Base-by-base conservation (phyloP, 2,329 filamentous ascomycete species). In the Cytospora schulzeri region DNA sequence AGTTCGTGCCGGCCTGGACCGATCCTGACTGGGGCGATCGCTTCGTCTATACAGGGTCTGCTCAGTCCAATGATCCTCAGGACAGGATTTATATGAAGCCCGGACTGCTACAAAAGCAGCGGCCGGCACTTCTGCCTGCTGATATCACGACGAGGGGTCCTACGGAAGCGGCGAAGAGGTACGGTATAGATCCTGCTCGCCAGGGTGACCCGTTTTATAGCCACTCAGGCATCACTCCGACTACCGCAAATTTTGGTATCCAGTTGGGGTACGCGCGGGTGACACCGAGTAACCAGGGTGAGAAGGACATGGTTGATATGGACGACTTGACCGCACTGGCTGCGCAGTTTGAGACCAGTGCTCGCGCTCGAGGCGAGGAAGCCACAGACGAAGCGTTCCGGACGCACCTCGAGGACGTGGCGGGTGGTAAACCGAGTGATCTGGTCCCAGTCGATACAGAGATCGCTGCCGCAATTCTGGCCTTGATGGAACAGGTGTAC, bases 1-100 rank as follows among this genome's bases (percentile, higher is more conserved):
- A 67, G 33, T 63, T 61, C n/a, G 48, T 66, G 9, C 66, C 66
- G 19, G 19, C 57, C 26, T 67, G 66, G 66, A 67, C 63, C 22
- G 66, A 67, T 26, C 66, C 66, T 2, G 45, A 35, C n/a, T 67
- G 57, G 60, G n/a, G 22, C 26, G 24, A 28, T 6, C 60, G 63
- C 5, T 66, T 57, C 22, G 17, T 56, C 15, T 60, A 45, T 33
- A 57, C 41, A 8, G 59, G 48, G 12, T 19, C 38, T 17, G 19
- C 26, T 12, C 29, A 38, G 1, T 14, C 14, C 11, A 28, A 57
- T 7, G 51, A 65, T 26, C 52, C 51, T 4, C n/a, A 33, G 22
- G 48, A 57, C 24, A 15, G 17, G 6, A 19, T 45, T 24, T 64
- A 66, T 17, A 57, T 57, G 24, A 65, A 55, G 24, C 12, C 19